Base-by-base conservation (phyloP, 1,284 basidiomycete genomes). In the Apiotrichum sp. region DNA sequence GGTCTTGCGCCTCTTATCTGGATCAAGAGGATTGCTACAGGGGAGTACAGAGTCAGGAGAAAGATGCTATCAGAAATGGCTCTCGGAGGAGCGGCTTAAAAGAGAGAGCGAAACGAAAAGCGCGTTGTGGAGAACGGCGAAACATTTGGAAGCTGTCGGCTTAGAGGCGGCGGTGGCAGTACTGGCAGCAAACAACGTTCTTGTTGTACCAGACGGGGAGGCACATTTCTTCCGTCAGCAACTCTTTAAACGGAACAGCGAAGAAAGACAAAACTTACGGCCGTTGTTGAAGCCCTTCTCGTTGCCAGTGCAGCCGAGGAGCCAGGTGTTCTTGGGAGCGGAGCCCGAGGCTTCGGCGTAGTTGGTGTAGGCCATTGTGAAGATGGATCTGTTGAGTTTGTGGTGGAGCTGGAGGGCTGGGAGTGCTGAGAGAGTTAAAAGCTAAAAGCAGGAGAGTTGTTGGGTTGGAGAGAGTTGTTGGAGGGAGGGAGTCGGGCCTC, bases 141-240 rank as follows among this genome's bases (percentile, higher is more conserved):
- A 22, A 22, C 22, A 22, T 22, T 22, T 22, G 22, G 22, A 22
- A 22, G 22, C 22, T 22, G 22, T 22, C 22, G 22, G 22, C 22
- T 22, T 31, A 48, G 35, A 48, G 16, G 47, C 47, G 47, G 16
- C 13, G 35, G 47, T 48, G 47, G 47, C 47, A 48, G 47, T 29
- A 48, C 36, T 48, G 47, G 47, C 47, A 48, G 35, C 35, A 38
- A 7, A 48, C 47, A 22, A 48, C 47, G 9, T 6, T 2, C n/a
- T 36, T 38, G 22, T 11, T 16, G 47, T 48, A 48, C 47, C 47
- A 48, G 9, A 48, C 47, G 22, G 47, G 35, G 6, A 48, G 16
- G 35, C 47, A 48, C 4, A 48, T 8, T 4, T 39, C 47, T 48
- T 32, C 7, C 2, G 45, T 47, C n/a, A 47, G 45, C 4, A 48